Percentiles rank a stretch among this genome's conserved stretches.
phyloP scores from a whole-genome alignment of 2,329 filamentous ascomycete species.

The Hypoxylon sp. region DNA sequence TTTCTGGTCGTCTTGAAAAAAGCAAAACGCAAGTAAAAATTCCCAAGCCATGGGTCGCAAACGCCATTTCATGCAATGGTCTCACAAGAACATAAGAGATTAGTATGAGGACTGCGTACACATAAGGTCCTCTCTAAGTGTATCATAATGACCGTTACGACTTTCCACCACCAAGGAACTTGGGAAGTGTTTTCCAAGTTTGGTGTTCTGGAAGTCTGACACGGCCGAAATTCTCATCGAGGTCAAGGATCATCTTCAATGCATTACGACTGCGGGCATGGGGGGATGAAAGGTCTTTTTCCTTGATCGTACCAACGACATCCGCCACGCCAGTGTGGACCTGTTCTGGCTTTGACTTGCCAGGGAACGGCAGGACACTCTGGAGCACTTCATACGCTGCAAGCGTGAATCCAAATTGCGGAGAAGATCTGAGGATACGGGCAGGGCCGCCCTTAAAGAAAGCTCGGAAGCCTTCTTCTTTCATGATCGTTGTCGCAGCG shows the following conservation, averaged over 20 bases:
- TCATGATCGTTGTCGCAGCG: conserved; percentile 84
- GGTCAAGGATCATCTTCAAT: conserved; percentile 93
- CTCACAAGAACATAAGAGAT: conserved; percentile 42
- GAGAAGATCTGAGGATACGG: conserved; percentile 93
- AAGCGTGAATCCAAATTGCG: conserved; percentile 97
- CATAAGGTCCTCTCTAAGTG: conserved; percentile 23
- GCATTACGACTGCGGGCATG: conserved; percentile 83
- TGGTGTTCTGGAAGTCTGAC: conserved; percentile 71
- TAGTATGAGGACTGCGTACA: conserved; percentile 29
- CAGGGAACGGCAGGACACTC: conserved; percentile 83
- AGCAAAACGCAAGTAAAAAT: conserved; percentile 44
- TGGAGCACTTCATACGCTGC: conserved; percentile 95
- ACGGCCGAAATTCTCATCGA: conserved; percentile 93
- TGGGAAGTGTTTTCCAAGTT: conserved; percentile 68
- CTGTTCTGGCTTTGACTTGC: conserved; percentile 66
- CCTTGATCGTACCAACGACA: conserved; percentile 73
- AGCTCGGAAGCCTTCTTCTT: conserved; percentile 93
- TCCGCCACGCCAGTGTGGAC: conserved; percentile 73
- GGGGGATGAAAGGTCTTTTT: conserved; percentile 70
- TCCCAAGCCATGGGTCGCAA: conserved; percentile 47
- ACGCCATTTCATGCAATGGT: conserved; percentile 52
- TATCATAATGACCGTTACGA: conserved; percentile 20
- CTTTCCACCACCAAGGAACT: conserved; percentile 60
- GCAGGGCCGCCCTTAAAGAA: conserved; percentile 99
- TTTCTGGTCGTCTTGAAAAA: conserved; percentile 31